Percentiles rank a stretch among this genome's conserved stretches.
These are phyloP conservation scores for Chalaropsis ovoidea DNA, from an alignment of 2,329 filamentous ascomycete species.

Conservation along the genomic window DNA sequence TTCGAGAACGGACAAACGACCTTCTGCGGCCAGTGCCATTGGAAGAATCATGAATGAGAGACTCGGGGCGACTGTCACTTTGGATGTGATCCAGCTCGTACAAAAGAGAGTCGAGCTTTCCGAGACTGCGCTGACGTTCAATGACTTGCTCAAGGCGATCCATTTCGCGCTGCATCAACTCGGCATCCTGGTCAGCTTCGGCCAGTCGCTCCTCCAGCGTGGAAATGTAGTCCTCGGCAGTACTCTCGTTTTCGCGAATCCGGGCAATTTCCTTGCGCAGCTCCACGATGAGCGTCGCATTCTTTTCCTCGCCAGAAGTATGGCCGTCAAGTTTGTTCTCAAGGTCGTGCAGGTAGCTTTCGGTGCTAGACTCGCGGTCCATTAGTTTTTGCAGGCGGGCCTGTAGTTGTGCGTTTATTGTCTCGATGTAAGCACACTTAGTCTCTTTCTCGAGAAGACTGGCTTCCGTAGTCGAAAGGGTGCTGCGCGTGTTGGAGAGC, in stretches of 20 bases:
- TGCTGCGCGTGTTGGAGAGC: constrained; percentile 74
- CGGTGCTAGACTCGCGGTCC: constrained; percentile 83
- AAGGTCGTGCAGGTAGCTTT: constrained; percentile 84
- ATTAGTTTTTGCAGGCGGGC: constrained; percentile 82
- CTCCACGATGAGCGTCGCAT: constrained; percentile 71
- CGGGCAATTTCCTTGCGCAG: constrained; percentile 84
- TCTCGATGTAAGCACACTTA: constrained; percentile 85
- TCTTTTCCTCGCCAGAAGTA: constrained; percentile 85
- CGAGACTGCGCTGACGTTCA: constrained; percentile 86
- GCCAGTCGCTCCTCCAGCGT: constrained; percentile 90
- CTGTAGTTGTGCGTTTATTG: constrained; percentile 81
- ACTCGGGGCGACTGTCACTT: constrained; percentile 30
- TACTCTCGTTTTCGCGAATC: constrained; percentile 78
- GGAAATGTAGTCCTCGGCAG: constrained; percentile 92
- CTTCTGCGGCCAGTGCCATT: constrained; percentile 32
- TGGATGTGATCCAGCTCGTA: constrained; percentile 73
- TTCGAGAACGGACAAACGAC: constrained; percentile 33
- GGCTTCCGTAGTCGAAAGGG: constrained; percentile 75
- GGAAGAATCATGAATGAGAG: constrained; percentile 17
- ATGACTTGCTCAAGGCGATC: constrained; percentile 89
- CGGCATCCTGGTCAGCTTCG: constrained; percentile 89
- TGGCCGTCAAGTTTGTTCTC: constrained; percentile 86
- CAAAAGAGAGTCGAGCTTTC: constrained; percentile 84
- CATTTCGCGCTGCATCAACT: constrained; percentile 94
- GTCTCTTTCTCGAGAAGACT: constrained; percentile 84